Percentiles rank a stretch among this genome's conserved stretches.
phyloP scores from a whole-genome alignment of 176 grass and related monocot genomes.

The Alopecurus myosuroides region DNA sequence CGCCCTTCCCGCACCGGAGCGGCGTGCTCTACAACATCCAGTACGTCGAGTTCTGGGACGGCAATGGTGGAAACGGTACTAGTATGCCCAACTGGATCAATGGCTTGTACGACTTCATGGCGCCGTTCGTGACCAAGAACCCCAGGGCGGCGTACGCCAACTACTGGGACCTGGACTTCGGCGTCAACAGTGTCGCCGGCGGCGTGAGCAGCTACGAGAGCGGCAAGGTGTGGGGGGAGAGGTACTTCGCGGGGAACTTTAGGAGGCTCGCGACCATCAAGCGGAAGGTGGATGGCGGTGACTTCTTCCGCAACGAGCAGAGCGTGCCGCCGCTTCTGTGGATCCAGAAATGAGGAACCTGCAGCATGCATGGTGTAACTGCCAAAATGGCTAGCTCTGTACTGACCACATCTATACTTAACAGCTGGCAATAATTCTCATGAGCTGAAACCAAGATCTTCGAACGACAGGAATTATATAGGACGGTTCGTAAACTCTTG shows the following conservation, averaged over 20 bases:
- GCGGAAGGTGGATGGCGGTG: not conserved
- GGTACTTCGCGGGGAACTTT: not conserved
- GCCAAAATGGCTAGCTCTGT: too few species aligned
- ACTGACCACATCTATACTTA: too few species aligned
- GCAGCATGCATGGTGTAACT: too few species aligned
- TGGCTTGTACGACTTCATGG: not conserved
- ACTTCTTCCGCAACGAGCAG: not conserved
- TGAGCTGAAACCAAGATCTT: too few species aligned
- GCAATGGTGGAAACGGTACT: not conserved
- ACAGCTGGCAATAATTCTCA: too few species aligned
- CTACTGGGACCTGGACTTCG: not conserved
- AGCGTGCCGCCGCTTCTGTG: not conserved
- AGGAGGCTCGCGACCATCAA: not conserved
- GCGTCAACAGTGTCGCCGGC: not conserved
- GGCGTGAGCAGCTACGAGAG: not conserved
- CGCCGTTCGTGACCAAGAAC: not conserved
- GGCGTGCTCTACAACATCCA: not conserved
- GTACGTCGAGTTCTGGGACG: not conserved
- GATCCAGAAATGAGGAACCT: too few species aligned
- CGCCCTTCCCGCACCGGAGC: not conserved
- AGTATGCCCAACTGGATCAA: not conserved
- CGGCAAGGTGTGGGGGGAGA: not conserved
- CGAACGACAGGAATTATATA: too few species aligned
- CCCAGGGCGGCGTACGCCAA: not conserved
- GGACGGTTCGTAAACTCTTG: too few species aligned